Base-by-base conservation (phyloP, 805 yeast genomes). In the Kurtzmaniella fragi region DNA sequence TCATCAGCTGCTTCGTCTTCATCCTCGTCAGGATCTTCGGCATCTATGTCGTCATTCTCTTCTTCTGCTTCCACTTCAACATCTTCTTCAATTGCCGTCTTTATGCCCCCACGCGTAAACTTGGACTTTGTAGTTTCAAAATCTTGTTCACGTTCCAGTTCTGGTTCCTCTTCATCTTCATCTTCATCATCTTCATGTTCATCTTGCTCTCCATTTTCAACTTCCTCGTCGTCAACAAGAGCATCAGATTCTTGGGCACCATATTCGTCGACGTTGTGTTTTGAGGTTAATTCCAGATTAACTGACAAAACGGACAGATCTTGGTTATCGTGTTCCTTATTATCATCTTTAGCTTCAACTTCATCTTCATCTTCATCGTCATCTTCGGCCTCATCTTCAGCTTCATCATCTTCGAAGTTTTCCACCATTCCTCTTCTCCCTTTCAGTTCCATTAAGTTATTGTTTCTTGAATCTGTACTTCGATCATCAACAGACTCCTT, bases 331-430 rank as follows among this genome's bases (percentile, higher is more conserved):
- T 2, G 27, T 11, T 13, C 34, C 3, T 31, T 15, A 11, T 10
- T 39, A 28, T 36, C 40, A 13, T 23, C 35, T 11, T 17, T 41
- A n/a, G 13, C 34, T 12, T 14, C 37, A 9, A 30, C 45, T n/a
- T 38, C 38, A 6, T 34, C 39, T 12, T 40, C 42, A 14, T 29
- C 44, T 10, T 39, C 48, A 23, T 31, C 37, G 5, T 42, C 43
- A 8, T 38, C 46, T 20, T 43, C 45, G 12, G 27, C 39, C 11
- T 42, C 43, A 2, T 44, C 49, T 3, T 52, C 61, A 11, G 54
- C 59, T n/a, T 39, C 50, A 37, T 36, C 44, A 28, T 49, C 61
- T 9, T 48, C 57, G 11, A 51, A 56, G 16, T 35, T 33, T 11
- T 26, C 36, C 6, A 23, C 38, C n/a, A n/a, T 17, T 26, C 33